Evolutionary conservation across 164 flowering plant genomes (phyloP), one percentile per base, ranked within the genome.

Genomic region (Nymphaea thermarum): DNA sequence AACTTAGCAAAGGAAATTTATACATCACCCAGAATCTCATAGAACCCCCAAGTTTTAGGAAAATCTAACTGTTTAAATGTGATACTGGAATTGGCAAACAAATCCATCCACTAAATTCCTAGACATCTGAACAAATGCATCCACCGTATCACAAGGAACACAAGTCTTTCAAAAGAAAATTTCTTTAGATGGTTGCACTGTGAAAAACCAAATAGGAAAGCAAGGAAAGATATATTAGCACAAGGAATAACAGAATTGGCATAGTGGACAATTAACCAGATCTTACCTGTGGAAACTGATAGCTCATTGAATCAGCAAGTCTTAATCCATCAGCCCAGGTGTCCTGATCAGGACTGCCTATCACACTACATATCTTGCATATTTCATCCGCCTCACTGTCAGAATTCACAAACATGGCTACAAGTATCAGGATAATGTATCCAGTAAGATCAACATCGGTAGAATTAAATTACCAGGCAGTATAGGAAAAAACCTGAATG

Each of bases 311-410:
- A 69, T 79, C 81, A 16, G 93, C 92, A 77, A 89, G 95, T 66
- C 72, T 71, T 67, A 84, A 80, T 36, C 96, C 96, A 69, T 84
- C 84, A 3, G 85, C 75, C 96, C 96, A 89, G 12, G 88, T 70
- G 59, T 70, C 78, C 69, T 71, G 68, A 62, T 78, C 83, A 8
- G 98, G 98, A 70, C 80, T 85, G 43, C 98, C 98, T 36, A 93
- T 75, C n/a, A 91, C 91, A 73, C 83, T 82, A 79, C 96, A 93
- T 65, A 91, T 93, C 79, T 89, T 93, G 78, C 84, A 86, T 63
- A 93, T 91, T 68, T 93, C 81, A 73, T 81, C 84, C n/a, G 79
- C 79, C 75, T 83, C 86, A 72, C 84, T 83, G 78, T 71, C 72
- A 17, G 6, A 8, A 6, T 25, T 25, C 36, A 25, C 66, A 8